These are phyloP conservation scores for Botrytis sinoallii DNA, from an alignment of 2,329 filamentous ascomycete genomes.

Conservation along the genomic window DNA sequence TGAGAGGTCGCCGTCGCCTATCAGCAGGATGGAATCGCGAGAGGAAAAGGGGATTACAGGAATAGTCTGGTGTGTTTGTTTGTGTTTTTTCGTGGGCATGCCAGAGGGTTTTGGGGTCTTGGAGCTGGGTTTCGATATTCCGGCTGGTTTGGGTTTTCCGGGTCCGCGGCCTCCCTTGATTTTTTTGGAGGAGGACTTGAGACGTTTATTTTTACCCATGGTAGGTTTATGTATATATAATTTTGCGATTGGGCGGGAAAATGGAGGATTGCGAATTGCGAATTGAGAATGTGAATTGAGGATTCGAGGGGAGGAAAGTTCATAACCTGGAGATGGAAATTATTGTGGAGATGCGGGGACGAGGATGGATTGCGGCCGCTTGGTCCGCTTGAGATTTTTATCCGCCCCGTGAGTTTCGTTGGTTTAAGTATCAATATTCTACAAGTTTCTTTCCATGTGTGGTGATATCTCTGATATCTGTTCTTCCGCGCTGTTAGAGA, in stretches of 20 bases:
- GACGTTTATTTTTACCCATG: conserved; percentile 1
- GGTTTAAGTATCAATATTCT: background rate
- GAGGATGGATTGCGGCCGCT: background rate
- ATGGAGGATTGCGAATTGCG: background rate
- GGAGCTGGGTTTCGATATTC: background rate
- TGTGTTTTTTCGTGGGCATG: conserved; percentile 7
- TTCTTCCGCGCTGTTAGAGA: background rate
- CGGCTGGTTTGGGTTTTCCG: background rate
- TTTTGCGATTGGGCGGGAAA: background rate
- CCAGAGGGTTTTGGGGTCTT: background rate
- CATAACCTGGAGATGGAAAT: background rate
- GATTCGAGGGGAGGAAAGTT: background rate
- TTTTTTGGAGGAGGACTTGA: conserved; percentile 10
- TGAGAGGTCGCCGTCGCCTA: conserved; percentile 80
- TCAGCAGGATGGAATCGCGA: conserved; percentile 66
- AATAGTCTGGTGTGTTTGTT: conserved; percentile 36
- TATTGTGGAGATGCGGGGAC: background rate
- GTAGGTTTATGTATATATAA: background rate
- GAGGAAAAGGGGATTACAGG: conserved; percentile 66
- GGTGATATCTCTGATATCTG: background rate
- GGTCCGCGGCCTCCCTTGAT: background rate
- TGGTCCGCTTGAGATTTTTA: background rate
- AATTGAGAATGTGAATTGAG: background rate
- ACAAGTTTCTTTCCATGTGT: background rate
- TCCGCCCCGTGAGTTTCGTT: background rate